Conservation (phyloP, 306 rosid species). For the Acacia melanoxylon region DNA sequence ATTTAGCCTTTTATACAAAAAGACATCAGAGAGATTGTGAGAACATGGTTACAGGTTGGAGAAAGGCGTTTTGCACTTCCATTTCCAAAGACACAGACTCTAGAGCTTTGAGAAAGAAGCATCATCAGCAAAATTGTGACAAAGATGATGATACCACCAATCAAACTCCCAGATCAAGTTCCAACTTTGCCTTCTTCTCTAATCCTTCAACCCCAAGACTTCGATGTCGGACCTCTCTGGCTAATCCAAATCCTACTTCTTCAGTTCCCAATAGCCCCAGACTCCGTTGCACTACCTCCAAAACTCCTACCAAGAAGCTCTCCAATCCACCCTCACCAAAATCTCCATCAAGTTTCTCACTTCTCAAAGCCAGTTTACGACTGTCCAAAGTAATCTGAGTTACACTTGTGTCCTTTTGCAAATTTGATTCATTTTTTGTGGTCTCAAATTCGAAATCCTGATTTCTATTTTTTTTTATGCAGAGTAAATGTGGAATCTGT, state of each 20-base stretch:
- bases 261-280: constrained; percentile 76
- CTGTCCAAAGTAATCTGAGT: constrained; percentile 57
- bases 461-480: constrained; percentile 7
- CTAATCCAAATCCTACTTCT: constrained; percentile 41
- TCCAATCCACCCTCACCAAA: constrained; percentile 74
- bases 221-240: constrained; percentile 71
- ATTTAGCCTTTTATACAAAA: background rate
- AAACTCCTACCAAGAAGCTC: constrained; percentile 35
- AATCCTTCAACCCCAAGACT: constrained; percentile 81
- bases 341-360: constrained; percentile 82
- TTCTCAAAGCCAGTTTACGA: constrained; percentile 66
- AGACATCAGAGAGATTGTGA: constrained; percentile 9
- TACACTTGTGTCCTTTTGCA: background rate
- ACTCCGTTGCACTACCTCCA: constrained; percentile 52
- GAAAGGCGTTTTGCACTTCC: constrained; percentile 90
- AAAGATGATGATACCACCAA: constrained; percentile 16
- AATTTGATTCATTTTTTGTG: background rate
- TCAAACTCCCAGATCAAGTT: constrained; percentile 58
- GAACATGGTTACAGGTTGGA: constrained; percentile 85
- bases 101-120: constrained; percentile 39
- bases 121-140: constrained; percentile 29
- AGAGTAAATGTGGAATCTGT: constrained; percentile 94
- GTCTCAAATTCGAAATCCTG: background rate
- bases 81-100: constrained; percentile 59
- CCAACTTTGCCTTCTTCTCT: constrained; percentile 80